Evolutionary conservation across 768 basidiomycete genomes (phyloP).

Genomic region (Suillus subluteus): DNA sequence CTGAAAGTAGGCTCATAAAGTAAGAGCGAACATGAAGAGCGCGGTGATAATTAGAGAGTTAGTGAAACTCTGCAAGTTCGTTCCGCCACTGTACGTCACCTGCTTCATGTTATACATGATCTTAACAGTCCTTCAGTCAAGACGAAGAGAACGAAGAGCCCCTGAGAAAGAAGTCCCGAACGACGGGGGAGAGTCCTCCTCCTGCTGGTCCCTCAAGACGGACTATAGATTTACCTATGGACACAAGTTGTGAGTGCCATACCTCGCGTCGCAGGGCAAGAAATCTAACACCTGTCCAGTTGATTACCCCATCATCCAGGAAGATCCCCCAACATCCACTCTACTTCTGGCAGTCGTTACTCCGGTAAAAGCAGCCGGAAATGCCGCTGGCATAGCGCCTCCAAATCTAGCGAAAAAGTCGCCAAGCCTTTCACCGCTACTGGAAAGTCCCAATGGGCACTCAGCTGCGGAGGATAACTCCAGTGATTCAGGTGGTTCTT

Average conservation of each 20-base stretch:
- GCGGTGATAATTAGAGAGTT: slow-evolving; percentile 25
- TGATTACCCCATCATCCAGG: not conserved
- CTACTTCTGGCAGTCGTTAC: not conserved
- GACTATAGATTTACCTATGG: slow-evolving; percentile 20
- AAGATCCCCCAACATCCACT: not conserved
- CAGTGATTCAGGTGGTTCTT: slow-evolving; percentile 29
- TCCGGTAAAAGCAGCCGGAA: not conserved
- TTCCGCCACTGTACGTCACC: not conserved
- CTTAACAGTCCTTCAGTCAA: slow-evolving; percentile 17
- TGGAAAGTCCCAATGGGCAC: not conserved
- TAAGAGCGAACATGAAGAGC: slow-evolving; percentile 25
- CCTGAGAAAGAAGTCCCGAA: not conserved
- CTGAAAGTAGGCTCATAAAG: slow-evolving; percentile 21
- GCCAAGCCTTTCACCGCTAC: not conserved
- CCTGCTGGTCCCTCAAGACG: not conserved
- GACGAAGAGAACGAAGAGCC: slow-evolving; percentile 17
- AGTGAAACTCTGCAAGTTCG: slow-evolving; percentile 8
- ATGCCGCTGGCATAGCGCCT: too few species aligned
- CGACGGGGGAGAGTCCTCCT: not conserved
- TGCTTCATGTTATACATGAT: slow-evolving; percentile 9
- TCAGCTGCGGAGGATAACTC: slow-evolving; percentile 4
- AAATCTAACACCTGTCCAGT: not conserved
- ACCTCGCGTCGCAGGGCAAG: slow-evolving; percentile 17
- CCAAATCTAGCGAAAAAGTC: not conserved
- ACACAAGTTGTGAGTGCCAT: slow-evolving; percentile 30